A percentile compares a stretch with the other conserved stretches of the same genome.
Conservation (phyloP, 2,329 filamentous ascomycete species). For the Knufia fluminis region DNA sequence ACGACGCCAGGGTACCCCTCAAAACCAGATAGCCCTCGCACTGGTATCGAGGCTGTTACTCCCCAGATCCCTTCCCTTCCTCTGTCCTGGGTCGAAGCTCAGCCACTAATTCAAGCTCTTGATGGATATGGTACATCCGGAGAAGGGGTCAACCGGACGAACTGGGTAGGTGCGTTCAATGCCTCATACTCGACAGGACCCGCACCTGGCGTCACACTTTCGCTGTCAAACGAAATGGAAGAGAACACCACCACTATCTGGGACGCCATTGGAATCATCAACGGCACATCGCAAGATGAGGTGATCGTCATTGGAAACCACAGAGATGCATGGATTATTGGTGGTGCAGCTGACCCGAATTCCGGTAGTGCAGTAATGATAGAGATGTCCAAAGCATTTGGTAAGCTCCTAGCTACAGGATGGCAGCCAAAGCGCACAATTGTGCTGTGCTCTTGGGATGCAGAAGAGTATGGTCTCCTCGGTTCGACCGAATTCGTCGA, state of each 20-base stretch:
- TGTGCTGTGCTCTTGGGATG: conserved; percentile 79
- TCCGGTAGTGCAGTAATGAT: conserved; percentile 71
- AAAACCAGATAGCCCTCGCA: conserved; percentile 23
- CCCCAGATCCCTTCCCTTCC: conserved; percentile 30
- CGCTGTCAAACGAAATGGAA: conserved; percentile 35
- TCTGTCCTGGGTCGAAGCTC: conserved; percentile 26
- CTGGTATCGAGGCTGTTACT: conserved; percentile 23
- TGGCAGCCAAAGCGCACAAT: conserved; percentile 86
- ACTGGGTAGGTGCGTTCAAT: conserved; percentile 28
- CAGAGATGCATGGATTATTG: conserved; percentile 79
- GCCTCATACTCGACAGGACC: conserved; percentile 27
- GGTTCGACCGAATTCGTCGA: conserved; percentile 92
- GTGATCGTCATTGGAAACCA: conserved; percentile 89
- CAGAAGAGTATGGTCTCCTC: conserved; percentile 75
- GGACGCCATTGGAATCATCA: conserved; percentile 89
- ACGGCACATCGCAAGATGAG: conserved; percentile 68
- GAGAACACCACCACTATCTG: conserved; percentile 75
- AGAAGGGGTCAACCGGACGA: conserved; percentile 26
- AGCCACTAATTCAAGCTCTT: conserved; percentile 26
- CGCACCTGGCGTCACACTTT: conserved; percentile 23
- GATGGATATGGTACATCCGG: conserved; percentile 28
- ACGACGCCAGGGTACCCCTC: conserved; percentile 26
- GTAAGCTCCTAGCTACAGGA: conserved; percentile 58
- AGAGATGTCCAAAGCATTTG: conserved; percentile 68
- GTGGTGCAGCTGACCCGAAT: conserved; percentile 76